Evolutionary conservation across 352 stramenopile genomes (phyloP), one percentile per base, ranked within the genome.

Genomic region (Phytophthora meadii): DNA sequence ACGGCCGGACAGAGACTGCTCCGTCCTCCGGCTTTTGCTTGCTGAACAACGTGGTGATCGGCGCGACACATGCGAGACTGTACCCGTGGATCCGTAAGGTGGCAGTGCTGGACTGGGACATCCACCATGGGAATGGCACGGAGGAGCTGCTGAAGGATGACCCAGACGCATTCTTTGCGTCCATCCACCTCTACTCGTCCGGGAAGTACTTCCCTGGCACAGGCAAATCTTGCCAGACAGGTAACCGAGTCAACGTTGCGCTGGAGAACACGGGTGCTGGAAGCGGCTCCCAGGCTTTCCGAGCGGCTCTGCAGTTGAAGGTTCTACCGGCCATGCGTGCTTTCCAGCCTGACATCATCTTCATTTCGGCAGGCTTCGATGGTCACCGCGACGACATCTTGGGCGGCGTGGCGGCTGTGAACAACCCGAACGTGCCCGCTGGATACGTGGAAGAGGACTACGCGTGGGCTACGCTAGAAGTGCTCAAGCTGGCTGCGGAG

Each of bases 1-100:
- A 94, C 58, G 88, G 88, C 3, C 84, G 86, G 40, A 90, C 85
- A 2, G 68, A 86, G 45, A 85, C 77, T 8, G 84, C 85, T 3
- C 81, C 83, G 9, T 94, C 88, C 14, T 94, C 82, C 61, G 98
- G 98, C 8, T 99, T 99, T 69, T 99, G 97, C 66, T 84, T 99
- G 30, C 78, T 99, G 36, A 99, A 99, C 79, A 99, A 99, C 70
- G 96, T 99, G 28, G 97, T 98, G 40, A 98, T 99, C 65, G 98
- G 90, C 25, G 97, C 97, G n/a, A 96, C 97, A 11, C 98, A 99
- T 67, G 98, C 97, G n/a, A 82, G 95, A 34, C 89, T 94, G 54
- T 96, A 81, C 57, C 86, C 85, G 22, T 92, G 79, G 79, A 97
- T 99, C 48, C 81, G 86, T 32, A 97, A 97, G 57, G 81, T 99